phyloP scores from a whole-genome alignment of 2,329 filamentous ascomycete species.

The Fusarium pseudograminearum region DNA sequence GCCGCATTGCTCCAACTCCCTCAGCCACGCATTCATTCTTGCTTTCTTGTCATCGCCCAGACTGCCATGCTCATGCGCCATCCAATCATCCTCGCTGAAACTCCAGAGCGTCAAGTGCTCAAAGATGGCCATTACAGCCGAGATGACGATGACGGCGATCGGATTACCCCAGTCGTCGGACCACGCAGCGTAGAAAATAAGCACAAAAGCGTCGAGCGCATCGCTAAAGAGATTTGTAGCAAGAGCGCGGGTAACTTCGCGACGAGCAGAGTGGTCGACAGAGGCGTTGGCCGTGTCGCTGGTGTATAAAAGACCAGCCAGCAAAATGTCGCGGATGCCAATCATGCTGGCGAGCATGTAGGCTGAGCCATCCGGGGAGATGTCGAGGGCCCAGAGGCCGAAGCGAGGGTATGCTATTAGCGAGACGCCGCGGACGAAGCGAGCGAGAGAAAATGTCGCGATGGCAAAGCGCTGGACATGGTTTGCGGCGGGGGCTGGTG shows the following conservation, averaged over 20 bases:
- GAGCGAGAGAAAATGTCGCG: slow-evolving; percentile 43
- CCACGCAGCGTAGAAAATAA: slow-evolving; percentile 53
- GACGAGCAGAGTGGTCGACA: slow-evolving; percentile 30
- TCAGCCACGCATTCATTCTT: slow-evolving; percentile 51
- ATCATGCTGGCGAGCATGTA: slow-evolving; percentile 50
- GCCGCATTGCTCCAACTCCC: slow-evolving; percentile 42
- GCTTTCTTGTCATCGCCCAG: slow-evolving; percentile 48
- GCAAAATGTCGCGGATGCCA: slow-evolving; percentile 50
- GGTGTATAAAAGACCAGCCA: slow-evolving; percentile 48
- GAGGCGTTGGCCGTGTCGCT: slow-evolving; percentile 37
- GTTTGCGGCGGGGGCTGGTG: slow-evolving; percentile 24
- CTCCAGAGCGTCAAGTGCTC: slow-evolving; percentile 53
- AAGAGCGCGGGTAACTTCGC: slow-evolving; percentile 50
- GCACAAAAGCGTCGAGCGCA: slow-evolving; percentile 51
- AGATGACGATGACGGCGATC: slow-evolving; percentile 47
- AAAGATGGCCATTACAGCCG: slow-evolving; percentile 49
- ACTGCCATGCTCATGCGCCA: slow-evolving; percentile 33
- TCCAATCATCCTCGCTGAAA: slow-evolving; percentile 48
- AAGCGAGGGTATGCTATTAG: slow-evolving; percentile 48
- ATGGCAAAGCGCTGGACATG: slow-evolving; percentile 45
- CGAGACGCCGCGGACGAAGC: slow-evolving; percentile 48
- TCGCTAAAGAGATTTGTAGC: slow-evolving; percentile 50
- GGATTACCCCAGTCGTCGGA: slow-evolving; percentile 48
- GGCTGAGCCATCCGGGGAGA: slow-evolving; percentile 44
- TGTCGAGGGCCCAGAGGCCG: slow-evolving; percentile 49